Percentiles rank a stretch among this genome's conserved stretches.
Conservation (phyloP, 257 asterid genomes). For the Lavandula angustifolia region DNA sequence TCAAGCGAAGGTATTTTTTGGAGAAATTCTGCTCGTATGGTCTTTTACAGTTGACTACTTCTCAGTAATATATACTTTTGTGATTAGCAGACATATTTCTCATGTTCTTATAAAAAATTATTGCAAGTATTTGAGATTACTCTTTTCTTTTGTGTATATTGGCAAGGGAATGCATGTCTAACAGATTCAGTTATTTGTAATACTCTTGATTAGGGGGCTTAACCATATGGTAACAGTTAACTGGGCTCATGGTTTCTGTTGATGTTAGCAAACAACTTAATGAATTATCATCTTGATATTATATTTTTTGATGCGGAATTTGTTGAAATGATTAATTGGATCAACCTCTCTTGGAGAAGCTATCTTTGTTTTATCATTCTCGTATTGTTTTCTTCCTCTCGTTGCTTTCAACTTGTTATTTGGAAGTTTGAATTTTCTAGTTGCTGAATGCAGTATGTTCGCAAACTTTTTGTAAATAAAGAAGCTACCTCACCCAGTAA, state of each 20-base stretch:
- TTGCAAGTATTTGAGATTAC: not conserved
- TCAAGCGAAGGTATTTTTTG: slow-evolving; percentile 77
- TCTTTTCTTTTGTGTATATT: not conserved
- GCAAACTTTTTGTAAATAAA: slow-evolving; percentile 64
- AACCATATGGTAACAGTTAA: slow-evolving; percentile 7
- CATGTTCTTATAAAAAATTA: not conserved
- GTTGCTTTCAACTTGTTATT: slow-evolving; percentile 4
- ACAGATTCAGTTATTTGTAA: not conserved
- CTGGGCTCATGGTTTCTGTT: slow-evolving; percentile 14
- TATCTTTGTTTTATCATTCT: slow-evolving; percentile 20
- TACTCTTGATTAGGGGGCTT: not conserved
- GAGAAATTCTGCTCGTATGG: slow-evolving; percentile 14
- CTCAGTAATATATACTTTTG: not conserved
- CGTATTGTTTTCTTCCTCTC: slow-evolving; percentile 8
- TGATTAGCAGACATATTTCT: not conserved
- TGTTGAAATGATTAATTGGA: slow-evolving; percentile 18
- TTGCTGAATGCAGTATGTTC: slow-evolving; percentile 68
- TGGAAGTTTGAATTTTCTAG: slow-evolving; percentile 22
- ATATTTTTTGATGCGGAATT: slow-evolving; percentile 6
- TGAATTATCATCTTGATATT: not conserved
- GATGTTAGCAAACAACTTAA: not conserved
- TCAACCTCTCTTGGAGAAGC: not conserved
- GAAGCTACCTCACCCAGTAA: slow-evolving; percentile 43
- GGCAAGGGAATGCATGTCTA: not conserved
- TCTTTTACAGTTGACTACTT: slow-evolving; percentile 23